phyloP scores from a whole-genome alignment of 2,329 filamentous ascomycete species.

The Chaetothyriales sp. region DNA sequence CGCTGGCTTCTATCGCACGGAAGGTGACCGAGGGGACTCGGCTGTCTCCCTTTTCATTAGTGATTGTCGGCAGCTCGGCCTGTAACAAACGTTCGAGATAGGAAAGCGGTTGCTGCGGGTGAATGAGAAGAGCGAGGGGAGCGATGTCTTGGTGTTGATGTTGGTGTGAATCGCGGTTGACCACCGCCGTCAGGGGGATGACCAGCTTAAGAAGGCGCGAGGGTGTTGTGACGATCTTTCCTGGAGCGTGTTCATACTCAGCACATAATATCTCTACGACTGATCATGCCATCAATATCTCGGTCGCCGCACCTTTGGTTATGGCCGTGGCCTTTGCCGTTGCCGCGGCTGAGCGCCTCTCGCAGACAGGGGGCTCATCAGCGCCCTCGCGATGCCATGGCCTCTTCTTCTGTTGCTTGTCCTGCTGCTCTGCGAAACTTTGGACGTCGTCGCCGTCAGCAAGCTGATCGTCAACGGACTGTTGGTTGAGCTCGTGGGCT shows the following conservation, averaged over 20 bases:
- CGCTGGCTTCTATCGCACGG: constrained; percentile 58
- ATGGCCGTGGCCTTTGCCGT: too few relatives aligned
- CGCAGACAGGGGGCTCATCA: constrained; percentile 40
- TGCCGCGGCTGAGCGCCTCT: constrained; percentile 36
- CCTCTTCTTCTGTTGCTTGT: constrained; percentile 40
- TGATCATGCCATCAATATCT: background rate
- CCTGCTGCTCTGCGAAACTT: constrained; percentile 24
- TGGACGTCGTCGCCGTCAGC: constrained; percentile 13
- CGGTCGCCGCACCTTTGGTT: constrained; percentile 42
- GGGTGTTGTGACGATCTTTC: constrained; percentile 66
- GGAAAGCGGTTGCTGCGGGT: constrained; percentile 79
- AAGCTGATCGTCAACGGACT: constrained; percentile 14
- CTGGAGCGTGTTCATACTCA: constrained; percentile 24
- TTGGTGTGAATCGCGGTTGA: constrained; percentile 43
- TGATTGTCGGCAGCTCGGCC: constrained; percentile 60
- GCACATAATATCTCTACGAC: background rate
- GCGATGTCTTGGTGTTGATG: constrained; percentile 66
- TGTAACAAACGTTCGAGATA: constrained; percentile 83
- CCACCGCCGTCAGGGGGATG: constrained; percentile 51
- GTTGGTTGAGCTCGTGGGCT: constrained; percentile 15
- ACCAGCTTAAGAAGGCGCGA: constrained; percentile 68
- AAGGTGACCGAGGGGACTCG: constrained; percentile 63
- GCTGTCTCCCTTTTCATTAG: constrained; percentile 46
- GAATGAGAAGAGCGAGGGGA: constrained; percentile 68
- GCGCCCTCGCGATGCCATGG: constrained; percentile 53